Evolutionary conservation across 1,139 yeast genomes (phyloP), one percentile per base, ranked within the genome.

Genomic region (Zhuliangozyma blackwelliae): DNA sequence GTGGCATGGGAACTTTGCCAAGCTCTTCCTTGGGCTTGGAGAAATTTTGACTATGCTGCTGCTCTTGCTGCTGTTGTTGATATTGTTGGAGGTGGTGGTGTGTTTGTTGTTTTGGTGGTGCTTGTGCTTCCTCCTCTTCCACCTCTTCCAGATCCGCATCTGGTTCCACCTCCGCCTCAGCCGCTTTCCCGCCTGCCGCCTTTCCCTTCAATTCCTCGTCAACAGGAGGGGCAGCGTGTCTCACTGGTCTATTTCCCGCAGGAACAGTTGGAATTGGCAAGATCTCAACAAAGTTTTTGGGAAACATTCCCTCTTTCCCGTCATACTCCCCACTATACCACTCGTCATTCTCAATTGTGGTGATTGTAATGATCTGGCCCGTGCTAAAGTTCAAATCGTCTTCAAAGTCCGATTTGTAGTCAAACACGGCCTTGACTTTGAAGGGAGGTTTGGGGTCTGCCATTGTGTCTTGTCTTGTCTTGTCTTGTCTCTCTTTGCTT

Each of bases 301-400:
- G 98, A 50, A 92, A 92, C 68, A 90, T 82, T 7, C 98, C 98
- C 27, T 73, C 58, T 39, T 65, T 60, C 9, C 74, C 79, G 13
- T 63, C 64, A 48, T 72, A 82, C 10, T 70, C 65, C 2, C 98
- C 98, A 30, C 75, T 67, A 53, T 76, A 84, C 98, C 98, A 92
- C 46, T 90, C 96, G 21, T 46, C 49, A 37, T 45, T 43, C 50
- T 88, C 96, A 41, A 85, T 68, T 21, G 75, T 77, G 3, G 81
- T 77, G 16, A 92, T 96, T 7, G 79, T 75, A 45, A 92, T 82
- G 32, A 74, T 48, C 54, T 84, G 88, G 13, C 85, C 92, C 5
- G 68, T 75, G 1, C 60, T 58, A 49, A 92, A 89, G 28, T 75
- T 67, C 55, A 92, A 72, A 59, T 92, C 98, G 54, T 89, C 97